Percentiles rank a stretch among this genome's conserved stretches.
These are phyloP conservation scores for Malus hybrid DNA, from an alignment of 331 rosid genomes.

Conservation along the genomic window DNA sequence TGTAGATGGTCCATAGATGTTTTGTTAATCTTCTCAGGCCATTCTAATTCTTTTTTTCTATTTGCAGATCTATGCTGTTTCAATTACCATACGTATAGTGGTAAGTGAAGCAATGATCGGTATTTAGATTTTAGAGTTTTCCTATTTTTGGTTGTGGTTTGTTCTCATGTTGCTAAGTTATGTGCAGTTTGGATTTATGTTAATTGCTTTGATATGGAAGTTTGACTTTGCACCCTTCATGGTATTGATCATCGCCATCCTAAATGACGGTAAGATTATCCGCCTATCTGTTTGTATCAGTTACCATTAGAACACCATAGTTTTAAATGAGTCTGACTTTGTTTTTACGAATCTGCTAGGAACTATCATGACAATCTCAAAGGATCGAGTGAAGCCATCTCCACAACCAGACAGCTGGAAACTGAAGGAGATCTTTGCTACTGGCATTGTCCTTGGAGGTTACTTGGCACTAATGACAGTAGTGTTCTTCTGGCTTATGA, in stretches of 20 bases:
- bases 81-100: constrained; percentile 93
- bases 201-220: constrained; percentile 92
- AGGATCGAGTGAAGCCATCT: constrained; percentile 97
- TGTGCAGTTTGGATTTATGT: constrained; percentile 88
- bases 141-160: background rate
- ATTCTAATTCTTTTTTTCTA: constrained; percentile 1
- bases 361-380: constrained; percentile 96
- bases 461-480: constrained; percentile 96
- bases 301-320: background rate
- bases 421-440: constrained; percentile 85
- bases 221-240: constrained; percentile 96
- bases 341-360: constrained; percentile 34
- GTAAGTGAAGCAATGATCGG: constrained; percentile 36
- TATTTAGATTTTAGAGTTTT: background rate
- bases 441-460: constrained; percentile 92
- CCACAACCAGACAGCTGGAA: constrained; percentile 98
- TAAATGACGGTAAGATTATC: constrained; percentile 73
- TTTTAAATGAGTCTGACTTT: constrained; percentile 8
- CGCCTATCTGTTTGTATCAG: background rate
- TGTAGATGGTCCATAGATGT: background rate
- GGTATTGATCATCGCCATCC: constrained; percentile 91
- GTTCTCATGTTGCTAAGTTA: constrained; percentile 11
- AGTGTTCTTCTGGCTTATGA: constrained; percentile 75
- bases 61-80: constrained; percentile 93
- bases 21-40: constrained; percentile 8